Evolutionary conservation across 31 red algal genomes (phyloP), one percentile per base, ranked within the genome.

Genomic region (Asparagopsis taxiformis): DNA sequence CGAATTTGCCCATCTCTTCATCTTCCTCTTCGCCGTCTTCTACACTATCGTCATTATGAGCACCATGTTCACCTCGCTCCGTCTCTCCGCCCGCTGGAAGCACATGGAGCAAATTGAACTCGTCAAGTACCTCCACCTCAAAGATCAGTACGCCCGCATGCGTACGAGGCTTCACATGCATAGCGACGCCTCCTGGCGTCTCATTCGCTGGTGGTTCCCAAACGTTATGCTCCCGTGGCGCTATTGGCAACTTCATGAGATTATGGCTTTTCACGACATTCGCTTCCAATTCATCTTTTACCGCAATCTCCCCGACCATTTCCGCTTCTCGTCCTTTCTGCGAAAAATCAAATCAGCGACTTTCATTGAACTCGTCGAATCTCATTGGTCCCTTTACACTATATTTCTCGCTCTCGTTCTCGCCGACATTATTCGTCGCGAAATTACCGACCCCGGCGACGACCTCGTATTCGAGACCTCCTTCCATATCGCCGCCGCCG

Each of bases 231-330:
- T 48, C 2, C 62, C 89, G 3, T 37, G 48, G 23, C 31, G 48
- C 0, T 89, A 89, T 62, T 62, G 63, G 46, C 21, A 79, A 6
- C 65, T 87, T 1, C 84, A 88, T 77, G 76, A 87, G 68, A 39
- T 89, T 1, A 87, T 95, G 82, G 72, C 77, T 41, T 95, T 95
- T 31, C 91, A 95, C 55, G 91, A 95, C 60, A 89, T 95, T 22
- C 91, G 91, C 26, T 89, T 95, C 65, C 91, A 95, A 64, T 88
- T 95, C 33, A 77, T 95, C 73, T 90, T 77, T 79, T 95, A 89
- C 57, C 77, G 84, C 49, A 80, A 95, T 63, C 70, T 95, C 24
- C 91, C 91, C 20, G 85, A 77, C 10, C 49, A 80, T 15, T 95
- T 95, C 52, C 78, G 78, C 51, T 95, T 95, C 41, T 81, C 82